phyloP scores from a whole-genome alignment of 2,329 filamentous ascomycete species.

The Paradendryphiella salina region DNA sequence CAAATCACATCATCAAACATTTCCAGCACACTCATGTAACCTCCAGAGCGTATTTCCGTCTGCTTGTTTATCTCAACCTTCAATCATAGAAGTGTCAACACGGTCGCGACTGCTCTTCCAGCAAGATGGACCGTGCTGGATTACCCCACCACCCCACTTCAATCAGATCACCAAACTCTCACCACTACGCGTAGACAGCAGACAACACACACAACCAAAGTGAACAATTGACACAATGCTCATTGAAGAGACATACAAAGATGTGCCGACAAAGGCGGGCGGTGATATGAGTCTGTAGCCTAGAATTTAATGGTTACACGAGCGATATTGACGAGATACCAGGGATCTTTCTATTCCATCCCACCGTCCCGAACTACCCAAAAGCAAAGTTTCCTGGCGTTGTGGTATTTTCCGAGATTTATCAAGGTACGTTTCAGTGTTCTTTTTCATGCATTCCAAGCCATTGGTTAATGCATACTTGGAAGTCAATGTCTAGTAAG shows the following conservation, averaged over 20 bases:
- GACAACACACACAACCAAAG: slow-evolving; percentile 1
- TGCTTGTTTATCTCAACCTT: not conserved
- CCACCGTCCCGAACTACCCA: slow-evolving; percentile 80
- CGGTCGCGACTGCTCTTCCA: not conserved
- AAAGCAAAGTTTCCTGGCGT: slow-evolving; percentile 89
- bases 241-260: slow-evolving; percentile 61
- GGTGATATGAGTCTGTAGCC: slow-evolving; percentile 60
- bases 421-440: slow-evolving; percentile 69
- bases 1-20: too few relatives aligned
- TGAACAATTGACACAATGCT: slow-evolving; percentile 52
- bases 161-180: not conserved
- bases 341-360: slow-evolving; percentile 91
- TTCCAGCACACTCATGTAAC: too few relatives aligned
- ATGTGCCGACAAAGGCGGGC: slow-evolving; percentile 62
- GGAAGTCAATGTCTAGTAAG: too few relatives aligned
- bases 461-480: not conserved
- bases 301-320: not conserved
- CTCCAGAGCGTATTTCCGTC: too few relatives aligned
- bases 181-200: slow-evolving; percentile 3
- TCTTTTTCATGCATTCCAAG: not conserved
- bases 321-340: slow-evolving; percentile 13
- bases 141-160: slow-evolving; percentile 25
- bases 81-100: not conserved
- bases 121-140: slow-evolving; percentile 14
- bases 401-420: slow-evolving; percentile 90